Evolutionary conservation across 306 rosid species (phyloP).

Genomic region (Cucumis sativus): DNA sequence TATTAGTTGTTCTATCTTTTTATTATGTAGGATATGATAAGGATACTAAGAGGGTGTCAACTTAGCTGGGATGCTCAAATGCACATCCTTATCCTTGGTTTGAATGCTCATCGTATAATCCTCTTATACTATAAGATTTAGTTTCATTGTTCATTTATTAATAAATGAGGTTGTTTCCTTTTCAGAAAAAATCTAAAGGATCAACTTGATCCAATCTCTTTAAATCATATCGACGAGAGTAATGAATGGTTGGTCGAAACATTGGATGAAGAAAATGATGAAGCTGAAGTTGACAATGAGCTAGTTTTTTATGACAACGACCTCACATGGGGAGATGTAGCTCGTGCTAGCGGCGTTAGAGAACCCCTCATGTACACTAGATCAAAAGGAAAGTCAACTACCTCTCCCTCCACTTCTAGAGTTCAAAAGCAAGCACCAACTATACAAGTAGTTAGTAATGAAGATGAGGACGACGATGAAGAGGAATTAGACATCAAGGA

Average conservation of each 20-base stretch:
- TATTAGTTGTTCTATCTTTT: too few species aligned
- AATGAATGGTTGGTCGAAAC: neutral
- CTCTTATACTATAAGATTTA: too few species aligned
- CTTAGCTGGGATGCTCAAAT: too few species aligned
- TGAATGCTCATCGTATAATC: too few species aligned
- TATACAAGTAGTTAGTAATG: neutral
- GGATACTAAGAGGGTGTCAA: too few species aligned
- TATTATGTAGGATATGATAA: too few species aligned
- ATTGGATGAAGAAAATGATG: neutral
- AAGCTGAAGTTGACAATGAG: neutral
- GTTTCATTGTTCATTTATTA: too few species aligned
- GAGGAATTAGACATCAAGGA: too few species aligned
- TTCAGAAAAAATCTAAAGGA: neutral
- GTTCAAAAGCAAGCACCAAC: neutral
- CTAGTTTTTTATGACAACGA: neutral
- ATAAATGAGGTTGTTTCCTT: too few species aligned
- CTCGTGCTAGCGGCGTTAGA: neutral
- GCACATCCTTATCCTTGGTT: too few species aligned
- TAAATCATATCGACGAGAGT: neutral
- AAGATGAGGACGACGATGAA: neutral
- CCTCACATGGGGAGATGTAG: neutral
- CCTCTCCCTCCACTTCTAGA: neutral
- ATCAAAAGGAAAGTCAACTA: neutral
- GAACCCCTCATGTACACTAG: neutral
- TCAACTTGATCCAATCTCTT: neutral